Conservation (phyloP, 169 alveolate genomes). For the Eimeria tenella region DNA sequence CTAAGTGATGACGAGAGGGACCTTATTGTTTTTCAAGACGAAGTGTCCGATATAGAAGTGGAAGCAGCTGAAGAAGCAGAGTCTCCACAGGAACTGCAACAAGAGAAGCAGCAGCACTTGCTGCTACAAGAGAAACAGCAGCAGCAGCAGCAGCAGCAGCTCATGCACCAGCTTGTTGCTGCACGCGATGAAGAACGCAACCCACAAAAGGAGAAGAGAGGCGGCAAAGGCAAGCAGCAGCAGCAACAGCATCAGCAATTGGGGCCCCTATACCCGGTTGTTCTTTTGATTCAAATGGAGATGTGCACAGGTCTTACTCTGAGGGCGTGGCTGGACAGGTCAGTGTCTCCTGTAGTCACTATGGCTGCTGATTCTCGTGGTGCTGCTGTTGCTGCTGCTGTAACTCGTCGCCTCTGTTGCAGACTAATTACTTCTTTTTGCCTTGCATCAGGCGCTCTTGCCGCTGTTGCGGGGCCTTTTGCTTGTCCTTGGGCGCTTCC, state of each 20-base stretch:
- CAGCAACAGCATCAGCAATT: conserved; percentile 74
- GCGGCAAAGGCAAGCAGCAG: conserved; percentile 73
- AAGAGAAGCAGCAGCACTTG: background rate
- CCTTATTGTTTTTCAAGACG: conserved; percentile 47
- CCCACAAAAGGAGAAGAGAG: conserved; percentile 19
- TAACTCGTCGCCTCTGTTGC: no score
- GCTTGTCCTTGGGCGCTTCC: background rate
- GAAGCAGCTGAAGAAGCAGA: background rate
- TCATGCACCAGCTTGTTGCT: background rate
- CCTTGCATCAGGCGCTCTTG: no score
- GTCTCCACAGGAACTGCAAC: background rate
- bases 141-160: conserved; percentile 31
- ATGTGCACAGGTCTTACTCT: conserved; percentile 91
- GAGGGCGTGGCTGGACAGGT: conserved; percentile 91
- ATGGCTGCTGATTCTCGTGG: background rate
- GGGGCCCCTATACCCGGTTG: conserved; percentile 72
- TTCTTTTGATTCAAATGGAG: conserved; percentile 92
- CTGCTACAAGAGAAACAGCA: background rate
- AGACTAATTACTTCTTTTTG: no score
- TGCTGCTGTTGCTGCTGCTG: background rate
- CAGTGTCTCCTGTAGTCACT: conserved; percentile 31
- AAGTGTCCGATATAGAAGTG: background rate
- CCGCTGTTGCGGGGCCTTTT: background rate
- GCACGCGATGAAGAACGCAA: background rate
- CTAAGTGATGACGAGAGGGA: conserved; percentile 44